phyloP scores from a whole-genome alignment of 2,329 filamentous ascomycete genomes.

The Ceratocystis huliohia region DNA sequence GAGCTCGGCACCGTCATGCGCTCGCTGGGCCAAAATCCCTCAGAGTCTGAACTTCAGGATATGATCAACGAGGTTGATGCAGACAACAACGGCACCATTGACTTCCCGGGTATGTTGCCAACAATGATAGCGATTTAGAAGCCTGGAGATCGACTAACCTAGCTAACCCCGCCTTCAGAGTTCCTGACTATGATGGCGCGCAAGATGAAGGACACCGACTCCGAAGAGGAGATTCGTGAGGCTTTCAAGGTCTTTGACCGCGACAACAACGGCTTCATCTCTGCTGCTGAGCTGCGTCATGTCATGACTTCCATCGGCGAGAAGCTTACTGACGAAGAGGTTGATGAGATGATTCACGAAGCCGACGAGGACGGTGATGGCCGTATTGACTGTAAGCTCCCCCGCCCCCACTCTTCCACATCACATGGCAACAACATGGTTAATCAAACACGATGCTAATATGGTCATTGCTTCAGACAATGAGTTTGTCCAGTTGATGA shows the following conservation, averaged over 20 bases:
- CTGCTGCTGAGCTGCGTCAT: slow-evolving; percentile 73
- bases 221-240: slow-evolving; percentile 80
- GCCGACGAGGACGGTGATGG: slow-evolving; percentile 83
- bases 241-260: slow-evolving; percentile 84
- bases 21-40: slow-evolving; percentile 79
- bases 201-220: slow-evolving; percentile 91
- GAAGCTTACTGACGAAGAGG: slow-evolving; percentile 82
- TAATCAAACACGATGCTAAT: neutral
- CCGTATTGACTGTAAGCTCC: slow-evolving; percentile 65
- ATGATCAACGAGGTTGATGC: slow-evolving; percentile 93
- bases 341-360: slow-evolving; percentile 87
- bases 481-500: slow-evolving; percentile 90
- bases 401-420: no score
- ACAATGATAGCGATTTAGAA: neutral
- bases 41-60: slow-evolving; percentile 78
- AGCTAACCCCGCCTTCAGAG: slow-evolving; percentile 39
- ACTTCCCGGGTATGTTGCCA: slow-evolving; percentile 61
- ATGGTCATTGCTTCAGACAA: slow-evolving; percentile 46
- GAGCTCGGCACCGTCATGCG: slow-evolving; percentile 84
- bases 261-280: slow-evolving; percentile 87
- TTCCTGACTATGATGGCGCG: slow-evolving; percentile 90
- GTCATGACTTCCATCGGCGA: slow-evolving; percentile 89
- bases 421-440: slow-evolving; percentile 24
- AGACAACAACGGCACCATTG: slow-evolving; percentile 86
- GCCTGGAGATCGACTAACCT: slow-evolving; percentile 15